Conservation (phyloP, 352 stramenopile species). For the Pythium sukuiense region DNA sequence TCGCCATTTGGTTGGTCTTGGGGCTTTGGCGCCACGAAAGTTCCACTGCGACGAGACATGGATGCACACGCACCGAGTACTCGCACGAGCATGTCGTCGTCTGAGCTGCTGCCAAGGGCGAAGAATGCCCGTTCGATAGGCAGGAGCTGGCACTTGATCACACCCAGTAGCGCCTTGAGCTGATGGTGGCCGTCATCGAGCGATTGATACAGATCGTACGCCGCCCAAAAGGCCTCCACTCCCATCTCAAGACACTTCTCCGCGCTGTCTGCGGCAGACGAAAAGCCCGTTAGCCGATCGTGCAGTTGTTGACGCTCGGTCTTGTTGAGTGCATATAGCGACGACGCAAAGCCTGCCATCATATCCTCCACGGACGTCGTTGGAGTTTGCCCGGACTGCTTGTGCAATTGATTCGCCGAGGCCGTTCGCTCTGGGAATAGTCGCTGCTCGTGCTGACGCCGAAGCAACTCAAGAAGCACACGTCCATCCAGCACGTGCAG, state of each 20-base stretch:
- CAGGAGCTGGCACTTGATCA: slow-evolving; percentile 66
- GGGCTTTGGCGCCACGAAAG: slow-evolving; percentile 11
- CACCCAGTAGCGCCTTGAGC: slow-evolving; percentile 70
- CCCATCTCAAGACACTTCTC: slow-evolving; percentile 54
- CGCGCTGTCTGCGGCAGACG: slow-evolving; percentile 39
- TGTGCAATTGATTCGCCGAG: slow-evolving; percentile 20
- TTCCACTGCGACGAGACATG: slow-evolving; percentile 16
- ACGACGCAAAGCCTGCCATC: slow-evolving; percentile 54
- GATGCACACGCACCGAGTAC: slow-evolving; percentile 25
- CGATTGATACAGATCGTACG: slow-evolving; percentile 69
- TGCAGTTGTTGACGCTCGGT: slow-evolving; percentile 56
- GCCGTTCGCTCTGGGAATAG: slow-evolving; percentile 26
- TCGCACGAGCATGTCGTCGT: slow-evolving; percentile 57
- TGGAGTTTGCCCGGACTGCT: slow-evolving; percentile 2
- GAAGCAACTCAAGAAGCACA: slow-evolving; percentile 51
- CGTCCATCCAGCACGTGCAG: slow-evolving; percentile 69
- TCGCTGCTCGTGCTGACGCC: slow-evolving; percentile 52
- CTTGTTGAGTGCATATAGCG: slow-evolving; percentile 65
- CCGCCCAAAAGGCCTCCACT: slow-evolving; percentile 56
- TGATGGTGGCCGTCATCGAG: slow-evolving; percentile 75
- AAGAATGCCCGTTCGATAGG: slow-evolving; percentile 74
- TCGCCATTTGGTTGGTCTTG: not conserved
- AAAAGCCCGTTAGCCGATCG: slow-evolving; percentile 54
- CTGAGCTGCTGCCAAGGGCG: slow-evolving; percentile 59
- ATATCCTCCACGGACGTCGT: slow-evolving; percentile 45